phyloP scores from a whole-genome alignment of 2,329 filamentous ascomycete species.

The Curvularia lunata region DNA sequence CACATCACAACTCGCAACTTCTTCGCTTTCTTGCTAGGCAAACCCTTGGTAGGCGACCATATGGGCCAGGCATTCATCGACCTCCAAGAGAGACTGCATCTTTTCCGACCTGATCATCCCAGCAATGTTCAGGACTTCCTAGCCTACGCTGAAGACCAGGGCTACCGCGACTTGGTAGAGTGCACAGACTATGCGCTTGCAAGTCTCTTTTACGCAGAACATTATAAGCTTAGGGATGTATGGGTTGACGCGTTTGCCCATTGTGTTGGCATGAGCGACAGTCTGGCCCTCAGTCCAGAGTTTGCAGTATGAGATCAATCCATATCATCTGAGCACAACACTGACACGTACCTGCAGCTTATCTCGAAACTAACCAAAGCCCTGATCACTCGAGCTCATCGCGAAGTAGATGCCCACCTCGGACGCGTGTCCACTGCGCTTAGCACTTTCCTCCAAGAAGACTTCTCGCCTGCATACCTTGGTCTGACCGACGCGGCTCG shows the following conservation, averaged over 20 bases:
- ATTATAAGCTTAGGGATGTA: constrained; percentile 66
- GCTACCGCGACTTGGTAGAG: constrained; percentile 71
- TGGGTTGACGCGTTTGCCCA: constrained; percentile 79
- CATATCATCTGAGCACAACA: constrained; percentile 1
- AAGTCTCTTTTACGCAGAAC: constrained; percentile 70
- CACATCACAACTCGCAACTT: constrained; percentile 76
- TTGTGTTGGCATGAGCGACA: constrained; percentile 77
- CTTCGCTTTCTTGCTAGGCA: constrained; percentile 72
- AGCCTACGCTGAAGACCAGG: constrained; percentile 70
- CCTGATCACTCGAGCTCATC: constrained; percentile 67
- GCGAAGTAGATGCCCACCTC: constrained; percentile 71
- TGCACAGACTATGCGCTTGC: constrained; percentile 73
- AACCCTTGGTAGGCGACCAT: constrained; percentile 70
- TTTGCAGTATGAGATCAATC: constrained; percentile 60
- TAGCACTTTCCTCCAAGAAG: constrained; percentile 72
- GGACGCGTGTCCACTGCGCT: constrained; percentile 65
- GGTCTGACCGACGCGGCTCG: constrained; percentile 67
- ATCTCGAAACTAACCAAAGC: constrained; percentile 63
- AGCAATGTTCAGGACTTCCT: constrained; percentile 68
- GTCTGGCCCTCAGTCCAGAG: constrained; percentile 62
- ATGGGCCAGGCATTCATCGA: constrained; percentile 69
- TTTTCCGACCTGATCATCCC: constrained; percentile 61
- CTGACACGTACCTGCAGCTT: constrained; percentile 29
- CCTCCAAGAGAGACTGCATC: constrained; percentile 69
- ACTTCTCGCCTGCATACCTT: constrained; percentile 70